Base-by-base conservation (phyloP, 2,329 filamentous ascomycete species). In the Trichoderma sp. region DNA sequence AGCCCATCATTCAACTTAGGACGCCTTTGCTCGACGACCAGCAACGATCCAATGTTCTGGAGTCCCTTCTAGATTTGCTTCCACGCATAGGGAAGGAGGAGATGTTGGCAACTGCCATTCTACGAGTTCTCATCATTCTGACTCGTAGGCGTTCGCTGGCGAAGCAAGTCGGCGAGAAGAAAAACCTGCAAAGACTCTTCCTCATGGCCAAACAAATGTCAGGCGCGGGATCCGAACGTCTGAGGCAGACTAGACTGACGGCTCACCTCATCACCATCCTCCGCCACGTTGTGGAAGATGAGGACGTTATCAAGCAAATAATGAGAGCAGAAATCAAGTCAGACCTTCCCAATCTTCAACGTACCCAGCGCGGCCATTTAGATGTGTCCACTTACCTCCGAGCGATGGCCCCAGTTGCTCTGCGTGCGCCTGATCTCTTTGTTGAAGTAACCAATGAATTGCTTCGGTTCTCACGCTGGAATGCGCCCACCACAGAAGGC, bases 171-270 rank as follows among this genome's bases (percentile, higher is more conserved):
- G 93, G 93, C 6, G 92, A 97, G 79, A 97, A 94, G 83, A 92
- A 91, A 78, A 97, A 97, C 76, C 86, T 99, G 63, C 93, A 96
- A 78, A 89, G 94, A 32, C 85, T 99, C 26, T 98, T 99, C 81
- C 88, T 98, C 66, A 97, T 98, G 93, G 90, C 95, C 71, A 97
- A 97, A 80, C 95, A 98, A 80, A 88, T 98, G 72, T 91, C 93
- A 23, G 93, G 92, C 30, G 88, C 90, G 34, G 92, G 93, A 7
- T 93, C 94, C 34, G 88, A 92, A 69, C 91, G 91, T 69, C 87
- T 99, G 11, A 86, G 83, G 73, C 85, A 87, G 53, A 85, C 83
- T 2, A 84, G 84, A 68, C 82, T 88, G 50, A 84, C 85, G 3
- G 80, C 85, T 26, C 88, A 92, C 71, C 92, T 97, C 76, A 91